These are phyloP conservation scores for Lathyrus oleraceus DNA, from an alignment of 306 rosid genomes.

Conservation along the genomic window DNA sequence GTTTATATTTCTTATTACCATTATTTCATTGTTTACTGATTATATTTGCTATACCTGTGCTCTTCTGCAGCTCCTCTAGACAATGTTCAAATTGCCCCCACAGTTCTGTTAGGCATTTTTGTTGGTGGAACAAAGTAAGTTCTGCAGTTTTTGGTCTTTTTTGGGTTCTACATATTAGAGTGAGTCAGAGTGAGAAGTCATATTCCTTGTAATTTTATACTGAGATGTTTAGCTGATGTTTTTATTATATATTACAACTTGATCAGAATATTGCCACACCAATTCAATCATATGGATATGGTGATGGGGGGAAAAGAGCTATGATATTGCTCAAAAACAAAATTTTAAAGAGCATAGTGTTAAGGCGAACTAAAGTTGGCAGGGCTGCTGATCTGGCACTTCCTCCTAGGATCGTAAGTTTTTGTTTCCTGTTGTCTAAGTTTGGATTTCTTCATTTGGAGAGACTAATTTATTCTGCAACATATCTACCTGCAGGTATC, in stretches of 20 bases:
- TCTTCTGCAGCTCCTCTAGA: constrained; percentile 53
- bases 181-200: background rate
- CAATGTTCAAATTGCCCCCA: constrained; percentile 71
- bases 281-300: constrained; percentile 50
- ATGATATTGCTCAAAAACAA: constrained; percentile 80
- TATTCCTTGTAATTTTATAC: constrained; percentile 6
- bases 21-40: constrained; percentile 22
- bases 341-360: constrained; percentile 65
- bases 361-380: constrained; percentile 88
- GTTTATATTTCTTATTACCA: background rate
- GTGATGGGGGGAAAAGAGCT: constrained; percentile 52
- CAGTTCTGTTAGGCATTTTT: constrained; percentile 79
- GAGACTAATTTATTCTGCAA: constrained; percentile 11
- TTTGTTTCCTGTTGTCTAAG: constrained; percentile 24
- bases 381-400: constrained; percentile 95
- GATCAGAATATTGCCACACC: constrained; percentile 69
- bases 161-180: constrained; percentile 7
- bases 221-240: background rate
- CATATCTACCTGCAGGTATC: constrained; percentile 58
- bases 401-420: constrained; percentile 91
- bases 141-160: constrained; percentile 36
- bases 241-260: constrained; percentile 32
- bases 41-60: constrained; percentile 21
- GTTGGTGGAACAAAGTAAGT: constrained; percentile 98
- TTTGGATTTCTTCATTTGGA: constrained; percentile 5